Evolutionary conservation across 306 rosid genomes (phyloP).

Genomic region (Cicer chorassanicum): DNA sequence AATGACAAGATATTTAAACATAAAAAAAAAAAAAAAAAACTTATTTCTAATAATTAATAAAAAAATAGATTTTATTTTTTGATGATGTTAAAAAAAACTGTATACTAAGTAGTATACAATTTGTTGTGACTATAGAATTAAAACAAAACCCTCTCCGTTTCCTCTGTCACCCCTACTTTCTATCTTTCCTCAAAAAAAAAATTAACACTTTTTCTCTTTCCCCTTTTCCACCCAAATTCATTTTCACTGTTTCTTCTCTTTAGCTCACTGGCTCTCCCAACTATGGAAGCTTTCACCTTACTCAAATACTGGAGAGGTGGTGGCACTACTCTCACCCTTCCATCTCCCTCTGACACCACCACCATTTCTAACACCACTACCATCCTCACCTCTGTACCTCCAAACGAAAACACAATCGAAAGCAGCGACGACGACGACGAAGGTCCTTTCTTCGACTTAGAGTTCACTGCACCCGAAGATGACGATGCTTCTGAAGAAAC

Average conservation of each 20-base stretch:
- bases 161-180: not conserved
- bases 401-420: slow-evolving; percentile 38
- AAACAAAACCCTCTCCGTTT: not conserved
- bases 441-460: slow-evolving; percentile 93
- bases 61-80: too few relatives aligned
- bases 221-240: not conserved
- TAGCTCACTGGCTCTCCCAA: slow-evolving; percentile 95
- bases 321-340: slow-evolving; percentile 37
- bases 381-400: slow-evolving; percentile 51
- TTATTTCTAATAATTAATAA: too few relatives aligned
- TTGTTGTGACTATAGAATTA: too few relatives aligned
- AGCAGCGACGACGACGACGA: slow-evolving; percentile 52
- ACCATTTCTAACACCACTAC: slow-evolving; percentile 46
- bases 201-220: not conserved
- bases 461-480: slow-evolving; percentile 73
- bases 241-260: slow-evolving; percentile 11
- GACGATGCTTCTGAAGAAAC: slow-evolving; percentile 45
- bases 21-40: too few relatives aligned
- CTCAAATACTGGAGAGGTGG: slow-evolving; percentile 91
- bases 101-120: too few relatives aligned
- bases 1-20: too few relatives aligned
- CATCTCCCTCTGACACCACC: slow-evolving; percentile 10
- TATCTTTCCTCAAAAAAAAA: too few relatives aligned
- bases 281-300: slow-evolving; percentile 97
- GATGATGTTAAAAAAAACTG: too few relatives aligned